A percentile compares a stretch with the other conserved stretches of the same genome.
Conservation (phyloP, 2,329 filamentous ascomycete species). For the Bertia moriformis region DNA sequence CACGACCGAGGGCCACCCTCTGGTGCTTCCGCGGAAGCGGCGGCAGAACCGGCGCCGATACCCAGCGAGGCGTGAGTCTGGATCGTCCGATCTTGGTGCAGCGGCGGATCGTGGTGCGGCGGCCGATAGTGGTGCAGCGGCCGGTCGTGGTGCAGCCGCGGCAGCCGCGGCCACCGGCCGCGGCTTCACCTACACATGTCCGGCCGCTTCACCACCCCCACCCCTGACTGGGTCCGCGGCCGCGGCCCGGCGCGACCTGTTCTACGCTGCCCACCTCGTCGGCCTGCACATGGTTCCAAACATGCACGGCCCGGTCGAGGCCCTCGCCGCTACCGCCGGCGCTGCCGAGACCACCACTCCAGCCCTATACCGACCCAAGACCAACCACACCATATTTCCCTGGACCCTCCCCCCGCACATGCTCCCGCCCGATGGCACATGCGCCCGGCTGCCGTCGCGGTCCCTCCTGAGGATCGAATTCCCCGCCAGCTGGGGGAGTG, state of each 20-base stretch:
- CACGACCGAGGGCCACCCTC: conserved; percentile 85
- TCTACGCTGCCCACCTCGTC: conserved; percentile 75
- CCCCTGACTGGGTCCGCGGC: conserved; percentile 66
- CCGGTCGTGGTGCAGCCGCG: conserved; percentile 2
- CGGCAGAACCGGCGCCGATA: conserved; percentile 4
- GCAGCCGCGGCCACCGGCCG: conserved; percentile 1
- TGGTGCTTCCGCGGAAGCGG: conserved; percentile 57
- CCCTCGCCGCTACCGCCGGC: conserved; percentile 23
- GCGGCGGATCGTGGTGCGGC: conserved; percentile 5
- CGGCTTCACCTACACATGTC: conserved; percentile 49
- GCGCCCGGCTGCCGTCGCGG: conserved; percentile 54
- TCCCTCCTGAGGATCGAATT: conserved; percentile 58
- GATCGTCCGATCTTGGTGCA: conserved; percentile 5
- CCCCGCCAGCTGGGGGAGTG: conserved; percentile 27
- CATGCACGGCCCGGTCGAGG: conserved; percentile 29
- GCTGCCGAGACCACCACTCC: conserved; percentile 30
- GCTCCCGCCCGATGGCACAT: conserved; percentile 65
- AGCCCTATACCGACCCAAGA: conserved; percentile 32
- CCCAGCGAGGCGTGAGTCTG: conserved; percentile 4
- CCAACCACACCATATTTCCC: conserved; percentile 76
- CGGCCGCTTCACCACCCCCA: conserved; percentile 38
- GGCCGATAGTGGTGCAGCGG: conserved; percentile 6
- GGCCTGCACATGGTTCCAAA: conserved; percentile 66
- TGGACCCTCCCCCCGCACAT: conserved; percentile 75
- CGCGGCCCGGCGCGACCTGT: conserved; percentile 67